Conservation (phyloP, 2,329 filamentous ascomycete genomes). For the Huntiella decipiens region DNA sequence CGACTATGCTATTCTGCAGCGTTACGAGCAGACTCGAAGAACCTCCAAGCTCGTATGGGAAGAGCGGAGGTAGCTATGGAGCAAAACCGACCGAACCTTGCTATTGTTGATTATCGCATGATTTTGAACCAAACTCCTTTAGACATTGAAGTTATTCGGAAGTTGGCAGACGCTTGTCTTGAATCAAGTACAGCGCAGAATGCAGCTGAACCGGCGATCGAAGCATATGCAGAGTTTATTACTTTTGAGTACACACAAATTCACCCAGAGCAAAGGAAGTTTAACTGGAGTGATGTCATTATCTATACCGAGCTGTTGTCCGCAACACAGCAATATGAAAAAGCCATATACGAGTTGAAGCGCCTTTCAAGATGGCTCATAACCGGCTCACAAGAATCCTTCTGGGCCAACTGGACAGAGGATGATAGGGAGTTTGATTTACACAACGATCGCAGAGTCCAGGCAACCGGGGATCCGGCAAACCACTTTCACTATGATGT, state of each 20-base stretch:
- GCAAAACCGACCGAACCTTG: constrained; percentile 32
- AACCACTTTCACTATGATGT: constrained; percentile 31
- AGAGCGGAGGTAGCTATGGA: constrained; percentile 40
- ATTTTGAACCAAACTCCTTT: constrained; percentile 32
- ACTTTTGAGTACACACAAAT: constrained; percentile 19
- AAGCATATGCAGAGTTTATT: constrained; percentile 30
- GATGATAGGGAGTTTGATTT: constrained; percentile 86
- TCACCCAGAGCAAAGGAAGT: constrained; percentile 19
- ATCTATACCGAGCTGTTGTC: constrained; percentile 70
- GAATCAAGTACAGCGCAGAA: constrained; percentile 29
- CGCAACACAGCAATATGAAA: constrained; percentile 38
- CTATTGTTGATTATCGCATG: constrained; percentile 36
- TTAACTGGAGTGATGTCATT: constrained; percentile 65
- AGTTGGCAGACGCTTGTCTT: constrained; percentile 36
- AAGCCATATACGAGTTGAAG: constrained; percentile 53
- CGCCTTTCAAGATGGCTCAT: constrained; percentile 64
- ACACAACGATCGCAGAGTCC: constrained; percentile 45
- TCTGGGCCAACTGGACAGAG: constrained; percentile 52
- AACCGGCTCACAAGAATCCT: constrained; percentile 50
- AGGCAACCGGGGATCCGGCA: constrained; percentile 40
- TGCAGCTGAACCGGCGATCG: constrained; percentile 22
- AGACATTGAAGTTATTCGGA: constrained; percentile 35
- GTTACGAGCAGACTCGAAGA: constrained; percentile 35
- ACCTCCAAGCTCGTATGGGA: constrained; percentile 37
- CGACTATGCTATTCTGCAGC: constrained; percentile 41